Base-by-base conservation (phyloP, 192 early-diverging fungal genomes). In the Mortierella antarctica region DNA sequence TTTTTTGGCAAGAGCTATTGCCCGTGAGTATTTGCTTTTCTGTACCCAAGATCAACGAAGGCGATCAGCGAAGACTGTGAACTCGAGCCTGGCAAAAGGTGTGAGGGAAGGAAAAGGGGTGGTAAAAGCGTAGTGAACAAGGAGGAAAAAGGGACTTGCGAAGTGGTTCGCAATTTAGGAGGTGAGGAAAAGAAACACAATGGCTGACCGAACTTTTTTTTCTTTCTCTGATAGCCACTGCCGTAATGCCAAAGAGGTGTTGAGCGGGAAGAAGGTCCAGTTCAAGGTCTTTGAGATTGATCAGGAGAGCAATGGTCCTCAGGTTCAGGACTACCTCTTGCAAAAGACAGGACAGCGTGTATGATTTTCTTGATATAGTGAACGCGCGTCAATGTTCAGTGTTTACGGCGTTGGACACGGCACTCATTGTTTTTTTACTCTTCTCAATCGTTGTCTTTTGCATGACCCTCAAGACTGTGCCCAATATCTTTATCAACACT, bases 401-500 rank as follows among this genome's bases (percentile, higher is more conserved):
- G 53, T 7, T 46, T 52, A 2, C 41, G 47, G 15, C 13, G 48
- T 12, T 14, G 48, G 6, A 14, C 5, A 40, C 15, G 2, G 60
- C n/a, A 44, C 18, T 17, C 18, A 6, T n/a, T 40, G 40, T 55
- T 40, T 47, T 21, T 45, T 41, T 48, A 0, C 20, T 6, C 40
- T 18, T 70, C 20, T 42, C 20, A 2, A 20, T 54, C 49, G 2
- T 17, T 57, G 20, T 64, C 47, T 20, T 20, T 50, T n/a, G 12
- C 40, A 14, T 42, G 0, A n/a, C 11, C 11, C 39, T 46, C n/a
- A 48, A 80, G 77, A 91, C 88, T 3, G 90, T 91, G 39, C 90
- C 90, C 50, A 91, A 88, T 48, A 85, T 91, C 80, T 91, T 89
- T 77, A 85, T 86, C 72, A 84, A 89, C 54, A 75, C 73, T 14